phyloP scores from a whole-genome alignment of 768 basidiomycete genomes.

The Lyophyllum atratum region DNA sequence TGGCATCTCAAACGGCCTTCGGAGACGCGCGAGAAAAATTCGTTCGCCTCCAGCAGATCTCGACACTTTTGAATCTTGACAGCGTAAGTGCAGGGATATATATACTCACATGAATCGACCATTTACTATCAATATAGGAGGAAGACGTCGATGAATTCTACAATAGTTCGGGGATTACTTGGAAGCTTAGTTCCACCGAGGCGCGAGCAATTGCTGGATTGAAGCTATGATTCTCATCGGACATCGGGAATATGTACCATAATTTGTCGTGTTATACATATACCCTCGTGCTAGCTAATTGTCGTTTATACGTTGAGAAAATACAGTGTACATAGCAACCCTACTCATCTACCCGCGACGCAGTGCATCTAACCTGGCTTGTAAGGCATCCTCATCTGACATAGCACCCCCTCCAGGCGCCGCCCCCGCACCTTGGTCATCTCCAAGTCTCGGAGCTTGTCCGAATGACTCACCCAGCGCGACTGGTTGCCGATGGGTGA shows the following conservation, averaged over 20 bases:
- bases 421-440: conserved; percentile 37
- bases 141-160: conserved; percentile 96
- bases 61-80: conserved; percentile 89
- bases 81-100: conserved; percentile 43
- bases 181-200: conserved; percentile 80
- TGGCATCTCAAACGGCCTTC: conserved; percentile 86
- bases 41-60: conserved; percentile 87
- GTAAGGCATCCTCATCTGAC: conserved; percentile 90
- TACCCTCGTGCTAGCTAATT: not conserved
- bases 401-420: conserved; percentile 40
- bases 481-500: conserved; percentile 74
- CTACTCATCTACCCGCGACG: conserved; percentile 56
- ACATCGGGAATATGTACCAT: not conserved
- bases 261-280: not conserved
- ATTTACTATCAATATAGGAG: conserved; percentile 52
- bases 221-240: conserved; percentile 38
- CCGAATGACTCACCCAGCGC: conserved; percentile 76
- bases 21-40: conserved; percentile 94
- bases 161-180: conserved; percentile 87
- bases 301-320: not conserved
- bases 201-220: conserved; percentile 69
- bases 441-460: conserved; percentile 23
- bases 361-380: conserved; percentile 90
- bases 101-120: not conserved
- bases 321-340: conserved; percentile 9